Evolutionary conservation across 2,329 filamentous ascomycete species (phyloP).

Genomic region (Zymoseptoria passerinii): DNA sequence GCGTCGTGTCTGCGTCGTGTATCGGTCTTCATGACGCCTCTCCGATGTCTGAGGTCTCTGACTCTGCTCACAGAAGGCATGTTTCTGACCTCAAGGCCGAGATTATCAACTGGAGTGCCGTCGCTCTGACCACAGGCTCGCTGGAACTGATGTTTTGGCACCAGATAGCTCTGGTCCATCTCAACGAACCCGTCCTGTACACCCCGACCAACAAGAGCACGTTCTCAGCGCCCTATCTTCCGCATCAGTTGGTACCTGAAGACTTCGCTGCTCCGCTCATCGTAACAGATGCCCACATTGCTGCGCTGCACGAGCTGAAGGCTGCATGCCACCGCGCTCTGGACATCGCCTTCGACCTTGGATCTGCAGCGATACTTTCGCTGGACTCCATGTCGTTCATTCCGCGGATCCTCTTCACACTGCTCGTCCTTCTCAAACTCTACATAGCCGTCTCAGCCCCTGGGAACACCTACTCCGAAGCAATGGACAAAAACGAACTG

Average conservation of each 20-base stretch:
- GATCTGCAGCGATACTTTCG: background rate
- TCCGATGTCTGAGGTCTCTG: background rate
- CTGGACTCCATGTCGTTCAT: conserved; percentile 8
- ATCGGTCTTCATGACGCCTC: conserved; percentile 7
- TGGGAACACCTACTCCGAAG: conserved; percentile 13
- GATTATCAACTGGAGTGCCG: conserved; percentile 9
- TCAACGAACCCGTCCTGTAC: conserved; percentile 18
- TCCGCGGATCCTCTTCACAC: conserved; percentile 10
- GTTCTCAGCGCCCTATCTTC: conserved; percentile 15
- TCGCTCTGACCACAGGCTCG: background rate
- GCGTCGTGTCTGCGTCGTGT: background rate
- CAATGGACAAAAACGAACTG: conserved; percentile 17
- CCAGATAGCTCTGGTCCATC: conserved; percentile 11
- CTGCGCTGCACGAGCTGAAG: conserved; percentile 10
- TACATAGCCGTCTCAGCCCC: conserved; percentile 12
- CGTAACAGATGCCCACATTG: conserved; percentile 11
- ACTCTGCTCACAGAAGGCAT: background rate
- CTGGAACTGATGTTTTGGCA: conserved; percentile 9
- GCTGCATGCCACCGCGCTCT: conserved; percentile 12
- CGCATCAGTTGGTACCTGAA: conserved; percentile 10
- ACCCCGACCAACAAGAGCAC: conserved; percentile 16
- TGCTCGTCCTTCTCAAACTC: conserved; percentile 11
- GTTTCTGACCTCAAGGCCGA: conserved; percentile 6
- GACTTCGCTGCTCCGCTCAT: conserved; percentile 14
- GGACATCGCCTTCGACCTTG: conserved; percentile 5